Evolutionary conservation across 2,329 filamentous ascomycete genomes (phyloP).

Genomic region (Aspergillus sp.): DNA sequence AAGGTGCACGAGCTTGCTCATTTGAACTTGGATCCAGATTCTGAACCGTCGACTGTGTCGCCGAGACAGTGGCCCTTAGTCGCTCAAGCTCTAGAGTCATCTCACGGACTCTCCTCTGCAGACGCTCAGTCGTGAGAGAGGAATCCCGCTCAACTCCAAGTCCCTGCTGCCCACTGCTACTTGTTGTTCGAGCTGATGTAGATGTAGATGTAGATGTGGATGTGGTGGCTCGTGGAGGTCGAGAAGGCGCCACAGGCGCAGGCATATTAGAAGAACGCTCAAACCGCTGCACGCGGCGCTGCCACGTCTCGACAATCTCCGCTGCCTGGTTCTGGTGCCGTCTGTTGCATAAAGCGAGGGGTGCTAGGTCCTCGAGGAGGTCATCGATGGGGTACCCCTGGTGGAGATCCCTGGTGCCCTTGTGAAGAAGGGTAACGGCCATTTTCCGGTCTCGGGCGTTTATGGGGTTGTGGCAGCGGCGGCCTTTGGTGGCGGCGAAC

Average conservation of each 20-base stretch:
- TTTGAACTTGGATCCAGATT: not conserved
- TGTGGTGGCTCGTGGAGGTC: not conserved
- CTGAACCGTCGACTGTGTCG: not conserved
- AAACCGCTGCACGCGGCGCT: not conserved
- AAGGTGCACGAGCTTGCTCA: too few relatives aligned
- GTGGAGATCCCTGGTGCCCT: slow-evolving; percentile 15
- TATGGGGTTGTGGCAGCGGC: slow-evolving; percentile 16
- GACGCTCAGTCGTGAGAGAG: not conserved
- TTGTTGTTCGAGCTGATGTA: not conserved
- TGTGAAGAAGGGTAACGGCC: slow-evolving; percentile 15
- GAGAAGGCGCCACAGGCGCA: not conserved
- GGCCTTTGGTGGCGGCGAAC: slow-evolving; percentile 15
- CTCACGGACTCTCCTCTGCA: not conserved
- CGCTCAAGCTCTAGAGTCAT: not conserved
- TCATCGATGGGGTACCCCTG: slow-evolving; percentile 14
- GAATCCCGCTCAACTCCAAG: not conserved
- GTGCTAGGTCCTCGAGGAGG: slow-evolving; percentile 22
- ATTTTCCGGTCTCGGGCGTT: slow-evolving; percentile 12
- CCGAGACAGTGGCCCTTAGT: not conserved
- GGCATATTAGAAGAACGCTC: not conserved
- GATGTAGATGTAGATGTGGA: not conserved
- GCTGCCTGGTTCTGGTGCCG: slow-evolving; percentile 22
- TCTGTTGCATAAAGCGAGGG: slow-evolving; percentile 21
- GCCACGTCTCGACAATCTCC: slow-evolving; percentile 1
- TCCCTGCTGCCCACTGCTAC: not conserved